Evolutionary conservation across 2,329 filamentous ascomycete genomes (phyloP), one percentile per base, ranked within the genome.

Genomic region (Xylaria sp.): DNA sequence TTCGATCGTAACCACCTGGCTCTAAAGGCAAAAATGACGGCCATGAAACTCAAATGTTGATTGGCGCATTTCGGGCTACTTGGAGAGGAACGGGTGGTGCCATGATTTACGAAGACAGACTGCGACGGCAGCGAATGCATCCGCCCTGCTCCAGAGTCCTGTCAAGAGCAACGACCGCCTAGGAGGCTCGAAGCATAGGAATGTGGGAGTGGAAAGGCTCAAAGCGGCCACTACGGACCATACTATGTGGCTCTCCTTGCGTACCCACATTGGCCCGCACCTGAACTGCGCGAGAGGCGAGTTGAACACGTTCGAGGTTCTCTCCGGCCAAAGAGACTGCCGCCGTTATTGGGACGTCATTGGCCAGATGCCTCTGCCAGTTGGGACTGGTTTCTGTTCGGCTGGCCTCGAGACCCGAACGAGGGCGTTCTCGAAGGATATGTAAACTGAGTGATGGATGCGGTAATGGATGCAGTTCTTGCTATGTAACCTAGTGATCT

Each of bases 1-100:
- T 63, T 69, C 57, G 67, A 65, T 60, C 62, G 49, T 50, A 39
- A 51, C 53, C 42, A 57, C 56, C 61, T 67, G 50, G 66, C 47
- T 55, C 22, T 51, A 53, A 51, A 64, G 51, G 53, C 44, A 49
- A 64, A 50, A 42, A 45, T 47, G 44, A 39, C 53, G 42, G 27
- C 36, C 20, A 47, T 44, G 33, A 45, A 65, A 47, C 51, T 49
- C 51, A 56, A 38, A 59, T 47, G 36, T 39, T 62, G 65, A 68
- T 69, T 69, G 68, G 66, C 31, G 29, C 36, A 25, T 49, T 29
- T 17, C 5, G 36, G 38, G 39, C 56, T 27, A 61, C 50, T 59
- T 63, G 60, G 59, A 42, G 31, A 54, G 39, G 50, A 45, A 33
- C 25, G 17, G 51, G 20, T 61, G 51, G 31, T 58, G 60, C 45